A percentile compares a stretch with the other conserved stretches of the same genome.
phyloP scores from a whole-genome alignment of 225 moss, liverwort and hornwort genomes.

The Sphagnum contortum region DNA sequence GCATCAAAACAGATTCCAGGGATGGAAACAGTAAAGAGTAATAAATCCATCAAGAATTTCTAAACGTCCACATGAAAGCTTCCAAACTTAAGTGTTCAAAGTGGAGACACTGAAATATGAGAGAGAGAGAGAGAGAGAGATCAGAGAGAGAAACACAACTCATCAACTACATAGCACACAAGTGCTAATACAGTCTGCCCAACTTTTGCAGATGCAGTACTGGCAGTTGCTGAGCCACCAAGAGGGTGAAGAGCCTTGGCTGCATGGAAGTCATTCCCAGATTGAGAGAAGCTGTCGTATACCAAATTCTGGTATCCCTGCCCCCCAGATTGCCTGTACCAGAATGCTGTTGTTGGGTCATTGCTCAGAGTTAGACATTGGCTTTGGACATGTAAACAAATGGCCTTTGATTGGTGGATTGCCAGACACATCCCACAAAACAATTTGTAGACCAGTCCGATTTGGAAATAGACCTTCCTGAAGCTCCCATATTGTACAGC shows the following conservation, averaged over 20 bases:
- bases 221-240: constrained; percentile 11
- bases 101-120: too few species aligned
- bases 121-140: too few species aligned
- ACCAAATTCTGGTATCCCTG: constrained; percentile 41
- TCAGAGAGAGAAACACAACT: too few species aligned
- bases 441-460: constrained; percentile 25
- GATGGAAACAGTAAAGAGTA: too few species aligned
- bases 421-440: constrained; percentile 67
- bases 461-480: constrained; percentile 79
- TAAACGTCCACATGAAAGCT: too few species aligned
- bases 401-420: constrained; percentile 24
- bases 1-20: too few species aligned
- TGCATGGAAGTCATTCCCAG: constrained; percentile 11
- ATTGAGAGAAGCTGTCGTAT: constrained; percentile 36
- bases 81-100: too few species aligned
- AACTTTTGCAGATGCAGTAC: constrained; percentile 22
- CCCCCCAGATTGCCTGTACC: constrained; percentile 49
- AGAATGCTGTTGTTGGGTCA: constrained; percentile 26
- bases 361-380: constrained; percentile 19
- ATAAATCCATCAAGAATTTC: too few species aligned
- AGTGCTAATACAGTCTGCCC: constrained; percentile 2
- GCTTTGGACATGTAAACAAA: constrained; percentile 7
- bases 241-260: constrained; percentile 24
- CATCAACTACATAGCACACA: too few species aligned
- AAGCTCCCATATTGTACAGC: constrained; percentile 92